Conservation (phyloP, 768 basidiomycete species). For the Leccinum boreale region DNA sequence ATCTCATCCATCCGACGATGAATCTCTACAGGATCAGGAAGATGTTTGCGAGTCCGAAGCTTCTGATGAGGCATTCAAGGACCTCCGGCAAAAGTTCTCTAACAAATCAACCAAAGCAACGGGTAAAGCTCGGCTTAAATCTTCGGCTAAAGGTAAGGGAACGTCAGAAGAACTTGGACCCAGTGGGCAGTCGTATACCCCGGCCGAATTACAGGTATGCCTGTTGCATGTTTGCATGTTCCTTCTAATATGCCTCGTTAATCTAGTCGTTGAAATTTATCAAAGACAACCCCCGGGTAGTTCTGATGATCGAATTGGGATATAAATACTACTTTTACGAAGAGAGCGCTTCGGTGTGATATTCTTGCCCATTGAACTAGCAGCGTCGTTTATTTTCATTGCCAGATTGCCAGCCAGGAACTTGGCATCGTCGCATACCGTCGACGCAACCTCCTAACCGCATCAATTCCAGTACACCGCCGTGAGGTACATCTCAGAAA, state of each 20-base stretch:
- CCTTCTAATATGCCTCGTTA: neutral
- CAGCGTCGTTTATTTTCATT: constrained; percentile 10
- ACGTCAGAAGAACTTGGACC: constrained; percentile 51
- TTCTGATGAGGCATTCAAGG: constrained; percentile 45
- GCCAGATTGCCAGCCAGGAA: constrained; percentile 68
- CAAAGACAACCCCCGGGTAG: constrained; percentile 56
- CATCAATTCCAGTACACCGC: constrained; percentile 69
- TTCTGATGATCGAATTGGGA: constrained; percentile 80
- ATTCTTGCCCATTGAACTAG: neutral
- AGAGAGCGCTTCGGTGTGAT: constrained; percentile 71
- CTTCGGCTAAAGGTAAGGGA: constrained; percentile 31
- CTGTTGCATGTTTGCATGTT: neutral
- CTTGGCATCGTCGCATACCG: constrained; percentile 74
- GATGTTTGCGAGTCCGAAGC: constrained; percentile 34
- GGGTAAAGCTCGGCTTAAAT: constrained; percentile 32
- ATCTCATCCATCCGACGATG: constrained; percentile 20
- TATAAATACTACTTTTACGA: constrained; percentile 84
- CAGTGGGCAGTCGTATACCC: constrained; percentile 69
- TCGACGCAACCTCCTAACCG: constrained; percentile 71
- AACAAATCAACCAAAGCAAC: constrained; percentile 34
- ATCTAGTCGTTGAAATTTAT: constrained; percentile 49
- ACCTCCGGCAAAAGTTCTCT: constrained; percentile 48
- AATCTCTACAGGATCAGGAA: constrained; percentile 24
- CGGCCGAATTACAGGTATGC: constrained; percentile 66
- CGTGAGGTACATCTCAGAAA: constrained; percentile 73